These are phyloP conservation scores for Carex cristatella DNA, from an alignment of 176 grass and related monocot genomes.

Conservation along the genomic window DNA sequence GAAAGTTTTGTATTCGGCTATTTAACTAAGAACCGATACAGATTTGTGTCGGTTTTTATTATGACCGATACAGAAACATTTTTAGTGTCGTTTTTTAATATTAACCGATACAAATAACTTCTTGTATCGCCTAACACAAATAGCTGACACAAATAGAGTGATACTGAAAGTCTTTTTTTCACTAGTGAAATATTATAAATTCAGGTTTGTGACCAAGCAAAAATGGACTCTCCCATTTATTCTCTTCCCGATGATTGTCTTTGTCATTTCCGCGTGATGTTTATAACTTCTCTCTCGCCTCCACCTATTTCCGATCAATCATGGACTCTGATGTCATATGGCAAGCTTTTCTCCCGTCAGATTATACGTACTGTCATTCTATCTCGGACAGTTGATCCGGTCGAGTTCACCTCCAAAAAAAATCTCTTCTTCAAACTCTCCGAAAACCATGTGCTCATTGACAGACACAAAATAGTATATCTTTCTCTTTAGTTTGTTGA, in stretches of 20 bases:
- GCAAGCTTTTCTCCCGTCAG: constrained; percentile 21
- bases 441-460: constrained; percentile 45
- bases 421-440: constrained; percentile 65
- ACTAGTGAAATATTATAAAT: too few relatives aligned
- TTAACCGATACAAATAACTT: too few relatives aligned
- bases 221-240: constrained; percentile 21
- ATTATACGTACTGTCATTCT: constrained; percentile 30
- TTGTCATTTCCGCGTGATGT: constrained; percentile 50
- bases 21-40: too few relatives aligned
- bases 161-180: too few relatives aligned
- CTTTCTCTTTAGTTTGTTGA: background rate
- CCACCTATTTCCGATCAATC: constrained; percentile 40
- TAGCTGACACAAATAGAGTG: too few relatives aligned
- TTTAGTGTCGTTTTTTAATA: too few relatives aligned
- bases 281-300: constrained; percentile 40
- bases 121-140: too few relatives aligned
- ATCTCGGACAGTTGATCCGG: constrained; percentile 25
- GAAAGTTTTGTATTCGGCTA: too few relatives aligned
- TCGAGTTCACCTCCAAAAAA: constrained; percentile 32
- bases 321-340: constrained; percentile 36
- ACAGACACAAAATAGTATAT: constrained; percentile 49
- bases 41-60: too few relatives aligned
- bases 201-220: background rate
- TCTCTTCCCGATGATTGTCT: constrained; percentile 47
- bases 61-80: too few relatives aligned